Evolutionary conservation across 371 early-diverging fungal genomes (phyloP).

Genomic region (Smittium culicis): DNA sequence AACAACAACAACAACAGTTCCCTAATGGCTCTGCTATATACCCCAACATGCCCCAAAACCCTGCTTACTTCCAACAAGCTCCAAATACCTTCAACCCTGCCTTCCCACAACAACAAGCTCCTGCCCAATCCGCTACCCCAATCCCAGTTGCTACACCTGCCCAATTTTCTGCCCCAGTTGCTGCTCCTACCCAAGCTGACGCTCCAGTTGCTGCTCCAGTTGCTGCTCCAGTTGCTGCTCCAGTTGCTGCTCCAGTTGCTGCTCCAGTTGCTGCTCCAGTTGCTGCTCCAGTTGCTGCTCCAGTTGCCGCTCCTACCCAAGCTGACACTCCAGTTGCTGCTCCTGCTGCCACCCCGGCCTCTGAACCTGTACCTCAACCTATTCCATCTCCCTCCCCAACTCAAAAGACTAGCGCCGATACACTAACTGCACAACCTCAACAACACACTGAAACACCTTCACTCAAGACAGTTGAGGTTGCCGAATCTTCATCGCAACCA

Average conservation of each 20-base stretch:
- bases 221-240: no score
- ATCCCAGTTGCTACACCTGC: background rate
- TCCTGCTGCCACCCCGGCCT: no score
- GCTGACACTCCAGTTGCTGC: background rate
- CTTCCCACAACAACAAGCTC: background rate
- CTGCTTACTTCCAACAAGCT: background rate
- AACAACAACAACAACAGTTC: background rate
- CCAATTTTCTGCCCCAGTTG: background rate
- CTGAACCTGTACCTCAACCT: no score
- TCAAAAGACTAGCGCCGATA: background rate
- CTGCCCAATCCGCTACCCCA: background rate
- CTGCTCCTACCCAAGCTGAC: background rate
- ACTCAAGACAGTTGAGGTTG: background rate
- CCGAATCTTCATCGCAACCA: no score
- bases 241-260: no score
- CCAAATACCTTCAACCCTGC: background rate
- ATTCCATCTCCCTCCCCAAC: background rate
- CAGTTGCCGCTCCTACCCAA: background rate
- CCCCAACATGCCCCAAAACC: background rate
- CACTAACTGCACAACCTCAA: background rate
- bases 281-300: no score
- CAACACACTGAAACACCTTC: background rate
- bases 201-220: constrained; percentile 4
- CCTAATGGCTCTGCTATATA: constrained; percentile 5
- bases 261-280: no score